A percentile compares a stretch with the other conserved stretches of the same genome.
Evolutionary conservation across 2,329 filamentous ascomycete species (phyloP).

Genomic region (Sporothrix pseudoabietina): DNA sequence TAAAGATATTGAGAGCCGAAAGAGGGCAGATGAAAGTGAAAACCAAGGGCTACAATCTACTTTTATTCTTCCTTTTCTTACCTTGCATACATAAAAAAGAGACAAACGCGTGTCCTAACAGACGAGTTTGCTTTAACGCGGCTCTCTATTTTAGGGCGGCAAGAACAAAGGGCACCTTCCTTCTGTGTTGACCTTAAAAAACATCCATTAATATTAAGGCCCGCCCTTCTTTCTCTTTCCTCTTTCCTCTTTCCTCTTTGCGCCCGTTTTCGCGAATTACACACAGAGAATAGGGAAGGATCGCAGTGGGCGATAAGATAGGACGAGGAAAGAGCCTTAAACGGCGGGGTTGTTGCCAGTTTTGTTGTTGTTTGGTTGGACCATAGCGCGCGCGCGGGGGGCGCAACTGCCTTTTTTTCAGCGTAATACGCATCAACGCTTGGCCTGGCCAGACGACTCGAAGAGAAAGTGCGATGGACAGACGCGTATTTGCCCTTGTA

Average conservation of each 20-base stretch:
- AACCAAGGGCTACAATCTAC: background rate
- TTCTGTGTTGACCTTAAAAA: background rate
- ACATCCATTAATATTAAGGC: background rate
- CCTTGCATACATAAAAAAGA: background rate
- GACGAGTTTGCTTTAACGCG: background rate
- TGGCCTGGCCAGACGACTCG: background rate
- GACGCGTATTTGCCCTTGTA: background rate
- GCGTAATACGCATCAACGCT: background rate
- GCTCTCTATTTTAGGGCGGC: background rate
- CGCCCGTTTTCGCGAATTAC: background rate
- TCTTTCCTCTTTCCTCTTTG: background rate
- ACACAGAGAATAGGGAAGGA: background rate
- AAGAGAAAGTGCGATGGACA: background rate
- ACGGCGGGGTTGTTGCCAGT: constrained; percentile 16
- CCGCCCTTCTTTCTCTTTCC: background rate
- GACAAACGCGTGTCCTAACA: background rate
- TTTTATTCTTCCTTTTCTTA: background rate
- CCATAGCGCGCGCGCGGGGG: background rate
- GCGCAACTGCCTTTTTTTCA: background rate
- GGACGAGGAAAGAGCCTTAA: background rate
- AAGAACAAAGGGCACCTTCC: background rate
- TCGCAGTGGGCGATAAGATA: constrained; percentile 18
- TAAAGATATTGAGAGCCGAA: background rate
- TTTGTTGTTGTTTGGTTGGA: constrained; percentile 18
- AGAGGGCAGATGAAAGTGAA: background rate